These are phyloP conservation scores for Zygosaccharomyces bailii DNA, from an alignment of 805 yeast species.

Conservation along the genomic window DNA sequence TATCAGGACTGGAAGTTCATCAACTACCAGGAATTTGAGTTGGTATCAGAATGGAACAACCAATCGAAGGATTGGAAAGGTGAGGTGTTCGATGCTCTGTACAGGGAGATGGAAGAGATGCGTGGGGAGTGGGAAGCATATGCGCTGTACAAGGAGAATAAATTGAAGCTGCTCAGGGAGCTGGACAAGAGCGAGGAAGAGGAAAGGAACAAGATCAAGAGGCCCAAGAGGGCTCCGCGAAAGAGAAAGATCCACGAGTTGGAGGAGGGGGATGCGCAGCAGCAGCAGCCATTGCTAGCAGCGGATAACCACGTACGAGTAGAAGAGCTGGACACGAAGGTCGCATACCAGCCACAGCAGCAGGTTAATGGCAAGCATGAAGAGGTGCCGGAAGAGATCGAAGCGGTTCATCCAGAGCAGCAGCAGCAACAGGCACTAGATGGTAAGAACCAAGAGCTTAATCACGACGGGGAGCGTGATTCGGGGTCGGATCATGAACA, in stretches of 20 bases:
- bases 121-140: constrained; percentile 29
- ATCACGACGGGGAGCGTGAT: constrained; percentile 13
- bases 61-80: constrained; percentile 29
- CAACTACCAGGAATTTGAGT: constrained; percentile 37
- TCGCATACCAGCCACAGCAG: constrained; percentile 1
- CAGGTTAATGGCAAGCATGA: constrained; percentile 2
- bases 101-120: constrained; percentile 21
- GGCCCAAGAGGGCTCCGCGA: constrained; percentile 4
- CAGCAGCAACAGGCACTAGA: no score
- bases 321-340: constrained; percentile 2
- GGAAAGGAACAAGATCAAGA: constrained; percentile 5
- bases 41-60: constrained; percentile 35
- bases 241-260: constrained; percentile 4
- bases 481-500: constrained; percentile 11
- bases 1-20: constrained; percentile 37
- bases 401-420: no score
- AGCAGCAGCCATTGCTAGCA: background rate
- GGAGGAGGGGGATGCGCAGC: background rate
- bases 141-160: constrained; percentile 17
- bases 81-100: constrained; percentile 17
- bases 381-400: constrained; percentile 3
- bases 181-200: constrained; percentile 8
- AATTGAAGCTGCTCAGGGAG: constrained; percentile 15
- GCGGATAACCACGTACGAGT: constrained; percentile 5
- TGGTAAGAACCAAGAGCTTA: constrained; percentile 13